Evolutionary conservation across 805 yeast species (phyloP).

Genomic region (Candida jianshihensis): DNA sequence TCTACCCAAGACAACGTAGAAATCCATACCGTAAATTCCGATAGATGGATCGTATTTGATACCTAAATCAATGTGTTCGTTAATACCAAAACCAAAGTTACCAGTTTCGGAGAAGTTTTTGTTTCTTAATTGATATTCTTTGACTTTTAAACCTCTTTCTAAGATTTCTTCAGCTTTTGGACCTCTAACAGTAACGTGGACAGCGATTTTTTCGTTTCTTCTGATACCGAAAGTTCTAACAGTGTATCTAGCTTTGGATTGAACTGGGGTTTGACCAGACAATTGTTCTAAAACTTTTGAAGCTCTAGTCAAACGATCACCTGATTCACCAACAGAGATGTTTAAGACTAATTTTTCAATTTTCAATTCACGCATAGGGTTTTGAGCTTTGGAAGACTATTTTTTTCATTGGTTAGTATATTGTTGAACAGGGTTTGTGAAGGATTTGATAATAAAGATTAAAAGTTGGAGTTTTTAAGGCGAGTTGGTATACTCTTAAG

Average conservation of each 20-base stretch:
- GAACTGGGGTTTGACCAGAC: conserved; percentile 99
- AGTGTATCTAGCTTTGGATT: conserved; percentile 99
- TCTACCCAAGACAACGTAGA: conserved; percentile 99
- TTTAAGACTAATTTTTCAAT: conserved; percentile 99
- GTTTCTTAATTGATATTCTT: conserved; percentile 94
- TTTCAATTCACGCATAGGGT: conserved; percentile 98
- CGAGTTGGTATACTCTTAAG: too few species aligned
- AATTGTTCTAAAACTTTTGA: conserved; percentile 99
- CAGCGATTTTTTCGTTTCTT: conserved; percentile 99
- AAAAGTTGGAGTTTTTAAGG: too few species aligned
- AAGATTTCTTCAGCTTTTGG: conserved; percentile 99
- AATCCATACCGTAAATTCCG: conserved; percentile 99
- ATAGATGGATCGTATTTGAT: conserved; percentile 99
- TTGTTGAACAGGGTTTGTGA: too few species aligned
- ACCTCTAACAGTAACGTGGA: conserved; percentile 99
- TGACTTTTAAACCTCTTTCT: conserved; percentile 99
- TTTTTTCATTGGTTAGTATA: background rate
- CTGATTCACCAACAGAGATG: conserved; percentile 99
- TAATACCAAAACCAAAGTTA: conserved; percentile 99
- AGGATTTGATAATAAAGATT: too few species aligned
- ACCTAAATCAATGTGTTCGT: conserved; percentile 99
- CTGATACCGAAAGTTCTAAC: conserved; percentile 99
- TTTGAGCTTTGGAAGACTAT: conserved; percentile 58
- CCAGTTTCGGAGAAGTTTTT: conserved; percentile 98
- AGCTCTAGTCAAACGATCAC: conserved; percentile 99